Base-by-base conservation (phyloP, 768 basidiomycete species). In the Suillus ampliporus region DNA sequence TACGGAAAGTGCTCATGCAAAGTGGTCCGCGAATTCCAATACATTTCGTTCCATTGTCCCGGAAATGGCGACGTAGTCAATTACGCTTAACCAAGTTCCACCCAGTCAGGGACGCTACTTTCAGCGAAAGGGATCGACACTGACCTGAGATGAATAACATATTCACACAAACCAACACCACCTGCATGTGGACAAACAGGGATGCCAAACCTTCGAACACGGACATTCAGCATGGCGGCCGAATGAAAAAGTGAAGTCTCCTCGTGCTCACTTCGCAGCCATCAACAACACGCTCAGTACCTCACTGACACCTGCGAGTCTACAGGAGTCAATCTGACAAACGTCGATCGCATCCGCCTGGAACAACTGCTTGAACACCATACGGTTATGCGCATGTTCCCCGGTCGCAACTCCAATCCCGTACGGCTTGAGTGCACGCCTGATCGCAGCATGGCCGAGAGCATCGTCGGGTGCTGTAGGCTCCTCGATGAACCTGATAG, bases 11-110 rank as follows among this genome's bases (percentile, higher is more conserved):
- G 92, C 70, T 98, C 94, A 76, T 99, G 96, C 43, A 98, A n/a
- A 81, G 74, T 97, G 96, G 72, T 94, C 90, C 37, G 89, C 91
- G 66, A 86, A 93, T 76, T 94, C 95, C 44, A 98, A 87, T 5
- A 97, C 96, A 72, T 98, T 97, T 56, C 92, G 86, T 67, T 96
- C 94, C 89, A 96, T 96, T 21, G 89, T 85, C 2, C 95, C 96
- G 1, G 95, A 96, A 60, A 98, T 82, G 64, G 86, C 87, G 68
- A 99, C 92, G 72, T 96, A 98, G 77, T 99, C 96, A 72, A 98
- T 97, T 69, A 97, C 77, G 61, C 90, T 90, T 70, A 44, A 63
- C 5, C 62, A 21, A 57, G 62, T 15, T 31, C 31, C 31, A 31
- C 4, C 6, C 31, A 31, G 60, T 38, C n/a, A 46, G 34, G 19